These are phyloP conservation scores for Fusarium nygamai DNA, from an alignment of 2,329 filamentous ascomycete genomes.

Conservation along the genomic window DNA sequence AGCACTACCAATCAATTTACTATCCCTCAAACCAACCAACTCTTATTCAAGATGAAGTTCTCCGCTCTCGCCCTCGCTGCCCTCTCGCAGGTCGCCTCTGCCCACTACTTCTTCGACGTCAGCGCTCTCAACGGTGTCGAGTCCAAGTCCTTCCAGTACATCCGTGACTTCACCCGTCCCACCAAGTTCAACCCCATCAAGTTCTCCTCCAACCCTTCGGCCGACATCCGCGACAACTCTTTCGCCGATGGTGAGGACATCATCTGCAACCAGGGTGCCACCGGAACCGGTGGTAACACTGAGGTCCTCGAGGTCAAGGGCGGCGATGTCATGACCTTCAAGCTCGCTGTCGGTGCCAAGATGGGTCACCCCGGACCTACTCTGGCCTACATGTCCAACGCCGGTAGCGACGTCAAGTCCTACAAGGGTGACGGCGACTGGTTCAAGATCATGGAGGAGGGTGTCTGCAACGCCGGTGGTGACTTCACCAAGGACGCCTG, in stretches of 20 bases:
- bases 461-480: slow-evolving; percentile 15
- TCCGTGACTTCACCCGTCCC: slow-evolving; percentile 23
- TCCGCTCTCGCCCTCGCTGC: slow-evolving; percentile 13
- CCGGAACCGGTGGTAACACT: neutral
- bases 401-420: slow-evolving; percentile 11
- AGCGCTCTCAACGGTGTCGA: slow-evolving; percentile 9
- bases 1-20: slow-evolving; percentile 20
- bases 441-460: slow-evolving; percentile 28
- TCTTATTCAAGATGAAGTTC: slow-evolving; percentile 24
- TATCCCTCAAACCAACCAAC: slow-evolving; percentile 7
- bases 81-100: slow-evolving; percentile 21
- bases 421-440: slow-evolving; percentile 16
- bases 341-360: slow-evolving; percentile 14
- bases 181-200: slow-evolving; percentile 29
- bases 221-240: slow-evolving; percentile 21
- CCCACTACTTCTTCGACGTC: slow-evolving; percentile 21
- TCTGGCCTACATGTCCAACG: slow-evolving; percentile 21
- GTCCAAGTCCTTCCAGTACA: slow-evolving; percentile 19
- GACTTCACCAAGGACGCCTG: slow-evolving; percentile 27
- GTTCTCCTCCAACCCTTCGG: slow-evolving; percentile 24
- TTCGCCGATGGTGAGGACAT: slow-evolving; percentile 20
- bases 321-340: slow-evolving; percentile 22
- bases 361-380: slow-evolving; percentile 21
- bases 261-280: slow-evolving; percentile 20
- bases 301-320: slow-evolving; percentile 21